Percentiles rank a stretch among this genome's conserved stretches.
Evolutionary conservation across 1,284 basidiomycete genomes (phyloP).

Genomic region (Ustilago esculenta): DNA sequence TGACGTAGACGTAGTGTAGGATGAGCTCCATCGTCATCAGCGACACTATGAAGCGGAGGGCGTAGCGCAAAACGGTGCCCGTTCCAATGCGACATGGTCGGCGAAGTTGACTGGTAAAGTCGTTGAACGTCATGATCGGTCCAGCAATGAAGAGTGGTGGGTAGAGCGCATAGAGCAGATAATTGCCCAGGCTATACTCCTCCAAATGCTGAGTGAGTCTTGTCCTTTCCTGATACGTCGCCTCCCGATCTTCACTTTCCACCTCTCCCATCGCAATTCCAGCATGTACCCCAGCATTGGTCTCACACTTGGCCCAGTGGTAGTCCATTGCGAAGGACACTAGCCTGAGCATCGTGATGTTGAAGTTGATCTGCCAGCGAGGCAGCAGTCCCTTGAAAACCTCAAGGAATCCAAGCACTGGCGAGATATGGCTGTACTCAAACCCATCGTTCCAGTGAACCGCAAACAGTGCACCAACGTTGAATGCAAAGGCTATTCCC

Average conservation of each 20-base stretch:
- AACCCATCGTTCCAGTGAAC: constrained; percentile 85
- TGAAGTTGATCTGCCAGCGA: constrained; percentile 93
- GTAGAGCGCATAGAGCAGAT: constrained; percentile 82
- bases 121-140: constrained; percentile 95
- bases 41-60: constrained; percentile 77
- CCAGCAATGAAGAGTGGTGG: constrained; percentile 95
- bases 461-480: constrained; percentile 77
- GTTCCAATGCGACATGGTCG: constrained; percentile 16
- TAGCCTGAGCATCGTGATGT: constrained; percentile 94
- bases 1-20: constrained; percentile 93
- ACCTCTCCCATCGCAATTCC: constrained; percentile 14
- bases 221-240: constrained; percentile 39
- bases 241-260: constrained; percentile 9
- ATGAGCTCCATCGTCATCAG: constrained; percentile 89
- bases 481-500: constrained; percentile 79
- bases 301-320: constrained; percentile 73
- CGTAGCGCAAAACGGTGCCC: constrained; percentile 71
- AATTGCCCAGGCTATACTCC: constrained; percentile 73
- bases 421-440: constrained; percentile 73
- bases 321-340: constrained; percentile 93
- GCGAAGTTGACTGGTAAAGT: constrained; percentile 86
- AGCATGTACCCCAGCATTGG: constrained; percentile 69
- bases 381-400: constrained; percentile 76
- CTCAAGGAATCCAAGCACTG: constrained; percentile 76
- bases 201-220: constrained; percentile 61